A percentile compares a stretch with the other conserved stretches of the same genome.
Evolutionary conservation across 352 stramenopile species (phyloP).

Genomic region (Phytophthora pinifolia): DNA sequence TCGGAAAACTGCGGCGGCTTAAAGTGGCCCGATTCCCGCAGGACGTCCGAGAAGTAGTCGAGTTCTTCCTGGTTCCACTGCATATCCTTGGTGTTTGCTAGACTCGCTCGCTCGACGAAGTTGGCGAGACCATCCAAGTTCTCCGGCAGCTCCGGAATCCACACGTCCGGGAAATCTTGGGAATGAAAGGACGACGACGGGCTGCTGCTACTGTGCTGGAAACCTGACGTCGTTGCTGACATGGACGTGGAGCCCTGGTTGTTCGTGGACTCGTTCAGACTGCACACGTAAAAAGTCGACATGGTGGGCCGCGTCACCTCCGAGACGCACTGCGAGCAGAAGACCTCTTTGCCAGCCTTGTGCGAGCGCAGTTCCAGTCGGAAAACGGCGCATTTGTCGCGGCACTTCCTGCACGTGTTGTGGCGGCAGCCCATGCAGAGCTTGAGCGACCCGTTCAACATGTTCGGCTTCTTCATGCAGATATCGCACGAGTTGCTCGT

Average conservation of each 20-base stretch:
- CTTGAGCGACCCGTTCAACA: slow-evolving; percentile 38
- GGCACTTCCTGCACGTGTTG: slow-evolving; percentile 53
- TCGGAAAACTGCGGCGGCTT: slow-evolving; percentile 10
- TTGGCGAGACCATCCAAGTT: slow-evolving; percentile 31
- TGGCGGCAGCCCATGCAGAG: slow-evolving; percentile 58
- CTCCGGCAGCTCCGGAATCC: slow-evolving; percentile 20
- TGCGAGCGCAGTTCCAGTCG: slow-evolving; percentile 44
- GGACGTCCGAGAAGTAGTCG: slow-evolving; percentile 27
- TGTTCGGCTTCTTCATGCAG: slow-evolving; percentile 43
- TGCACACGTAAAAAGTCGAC: slow-evolving; percentile 33
- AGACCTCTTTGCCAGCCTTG: slow-evolving; percentile 43
- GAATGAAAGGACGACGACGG: slow-evolving; percentile 22
- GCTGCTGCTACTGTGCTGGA: slow-evolving; percentile 21
- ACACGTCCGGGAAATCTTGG: slow-evolving; percentile 29
- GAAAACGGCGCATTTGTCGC: slow-evolving; percentile 52
- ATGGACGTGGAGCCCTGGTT: slow-evolving; percentile 12
- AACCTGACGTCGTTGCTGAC: slow-evolving; percentile 25
- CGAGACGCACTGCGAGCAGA: slow-evolving; percentile 62
- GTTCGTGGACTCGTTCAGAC: slow-evolving; percentile 28
- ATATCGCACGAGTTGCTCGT: slow-evolving; percentile 47
- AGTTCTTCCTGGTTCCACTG: slow-evolving; percentile 50
- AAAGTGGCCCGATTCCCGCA: slow-evolving; percentile 31
- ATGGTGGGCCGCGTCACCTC: slow-evolving; percentile 29
- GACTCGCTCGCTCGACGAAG: slow-evolving; percentile 30
- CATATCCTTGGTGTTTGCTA: slow-evolving; percentile 19